These are phyloP conservation scores for Agrocybe chaxingu DNA, from an alignment of 768 basidiomycete species.

Conservation along the genomic window DNA sequence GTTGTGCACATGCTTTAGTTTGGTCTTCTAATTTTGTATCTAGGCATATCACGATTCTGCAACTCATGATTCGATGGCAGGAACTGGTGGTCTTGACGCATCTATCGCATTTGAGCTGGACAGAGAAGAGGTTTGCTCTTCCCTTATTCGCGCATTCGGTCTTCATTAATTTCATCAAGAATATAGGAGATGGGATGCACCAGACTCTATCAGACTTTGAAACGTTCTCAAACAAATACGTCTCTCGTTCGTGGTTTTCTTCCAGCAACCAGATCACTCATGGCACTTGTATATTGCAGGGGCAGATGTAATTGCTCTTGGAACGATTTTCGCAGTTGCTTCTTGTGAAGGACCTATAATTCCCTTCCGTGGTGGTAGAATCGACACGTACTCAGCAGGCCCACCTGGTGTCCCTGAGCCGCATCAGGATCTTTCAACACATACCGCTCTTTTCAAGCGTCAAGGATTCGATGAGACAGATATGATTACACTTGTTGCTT, in stretches of 20 bases:
- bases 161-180: slow-evolving; percentile 20
- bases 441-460: slow-evolving; percentile 30
- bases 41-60: slow-evolving; percentile 21
- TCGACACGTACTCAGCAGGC: slow-evolving; percentile 36
- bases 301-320: slow-evolving; percentile 40
- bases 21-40: background rate
- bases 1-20: background rate
- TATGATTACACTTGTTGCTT: slow-evolving; percentile 43
- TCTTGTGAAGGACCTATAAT: slow-evolving; percentile 42
- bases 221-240: slow-evolving; percentile 34
- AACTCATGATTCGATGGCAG: slow-evolving; percentile 19
- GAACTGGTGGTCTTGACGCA: slow-evolving; percentile 25
- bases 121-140: slow-evolving; percentile 10
- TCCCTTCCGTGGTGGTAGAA: slow-evolving; percentile 39
- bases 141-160: background rate
- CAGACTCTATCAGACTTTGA: slow-evolving; percentile 32
- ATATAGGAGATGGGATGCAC: slow-evolving; percentile 36
- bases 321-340: slow-evolving; percentile 30
- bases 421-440: slow-evolving; percentile 30
- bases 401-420: slow-evolving; percentile 37
- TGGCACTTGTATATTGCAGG: slow-evolving; percentile 21
- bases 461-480: slow-evolving; percentile 37
- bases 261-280: background rate
- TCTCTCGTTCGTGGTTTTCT: slow-evolving; percentile 28
- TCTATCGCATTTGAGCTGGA: slow-evolving; percentile 23